Evolutionary conservation across 257 asterid species (phyloP).

Genomic region (Schizonepeta tenuifolia): DNA sequence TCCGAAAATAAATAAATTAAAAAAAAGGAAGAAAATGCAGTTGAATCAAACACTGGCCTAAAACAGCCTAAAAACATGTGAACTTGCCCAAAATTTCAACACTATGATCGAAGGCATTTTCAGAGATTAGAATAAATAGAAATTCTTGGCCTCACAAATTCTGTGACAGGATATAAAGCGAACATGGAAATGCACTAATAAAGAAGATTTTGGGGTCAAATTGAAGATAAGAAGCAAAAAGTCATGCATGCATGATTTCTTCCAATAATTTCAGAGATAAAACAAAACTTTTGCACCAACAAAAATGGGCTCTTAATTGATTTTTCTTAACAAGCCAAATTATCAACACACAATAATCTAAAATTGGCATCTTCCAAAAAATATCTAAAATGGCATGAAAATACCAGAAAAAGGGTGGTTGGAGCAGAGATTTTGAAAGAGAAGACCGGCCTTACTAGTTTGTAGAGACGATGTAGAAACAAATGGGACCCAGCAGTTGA

Average conservation of each 20-base stretch:
- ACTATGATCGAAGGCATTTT: conserved; percentile 4
- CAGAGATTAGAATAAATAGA: background rate
- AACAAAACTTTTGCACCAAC: conserved; percentile 1
- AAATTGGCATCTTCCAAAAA: background rate
- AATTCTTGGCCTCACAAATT: conserved; percentile 10
- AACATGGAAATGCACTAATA: conserved; percentile 1
- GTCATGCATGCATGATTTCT: background rate
- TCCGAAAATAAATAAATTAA: conserved; percentile 1
- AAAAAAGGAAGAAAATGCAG: conserved; percentile 8
- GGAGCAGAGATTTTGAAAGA: background rate
- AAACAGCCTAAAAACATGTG: background rate
- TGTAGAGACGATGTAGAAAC: conserved; percentile 4
- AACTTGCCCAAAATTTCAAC: background rate
- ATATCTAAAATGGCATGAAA: background rate
- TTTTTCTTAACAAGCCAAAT: background rate
- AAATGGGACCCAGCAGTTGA: conserved; percentile 22
- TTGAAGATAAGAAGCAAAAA: conserved; percentile 13
- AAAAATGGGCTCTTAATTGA: background rate
- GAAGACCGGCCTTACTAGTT: conserved; percentile 5
- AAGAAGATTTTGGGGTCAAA: conserved; percentile 24
- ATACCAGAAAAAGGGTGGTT: conserved; percentile 5
- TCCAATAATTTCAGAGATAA: background rate
- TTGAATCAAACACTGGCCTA: background rate
- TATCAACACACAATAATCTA: conserved; percentile 4
- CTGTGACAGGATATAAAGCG: conserved; percentile 20